Evolutionary conservation across 2,329 filamentous ascomycete species (phyloP), one percentile per base, ranked within the genome.

Genomic region (Penicillium janthinellum): DNA sequence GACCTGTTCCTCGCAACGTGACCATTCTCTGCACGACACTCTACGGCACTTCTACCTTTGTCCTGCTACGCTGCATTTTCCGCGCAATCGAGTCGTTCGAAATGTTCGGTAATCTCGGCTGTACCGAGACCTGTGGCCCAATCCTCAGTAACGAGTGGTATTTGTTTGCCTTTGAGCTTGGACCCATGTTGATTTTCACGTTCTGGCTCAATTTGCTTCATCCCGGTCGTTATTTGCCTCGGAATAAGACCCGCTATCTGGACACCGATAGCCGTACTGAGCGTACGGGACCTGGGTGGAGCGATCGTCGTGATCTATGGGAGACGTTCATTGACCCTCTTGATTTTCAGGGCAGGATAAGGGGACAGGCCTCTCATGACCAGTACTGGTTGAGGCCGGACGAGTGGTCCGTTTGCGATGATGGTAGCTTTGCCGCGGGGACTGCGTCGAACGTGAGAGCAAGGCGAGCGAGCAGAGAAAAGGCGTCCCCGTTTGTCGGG

Each of bases 151-250:
- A 76, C 25, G 75, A 77, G 47, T 77, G 75, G 75, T 77, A 71
- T 34, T 58, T 77, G 7, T 77, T 72, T 57, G 70, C 63, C 12
- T 76, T 77, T 54, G 75, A 78, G 55, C 70, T 71, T 1, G 73
- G 72, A 0, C 72, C 71, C 0, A 76, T 77, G 69, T 61, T 75
- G 14, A 52, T 77, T 1, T 76, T 71, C 28, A 74, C 71, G 1
- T 71, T 66, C 25, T 76, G 72, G 72, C 61, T 77, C 8, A 76
- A 74, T 25, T 14, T 75, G n/a, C 60, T 77, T 31, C 75, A 77
- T 57, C 75, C 74, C 5, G 75, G 73, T n/a, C 65, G 67, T 35
- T 67, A 66, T 48, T 59, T 78, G 28, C 73, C 75, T 5, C 57
- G 57, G 12, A 52, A 72, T 22, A 68, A 68, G 28, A 66, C 53